Evolutionary conservation across 2,329 filamentous ascomycete genomes (phyloP), one percentile per base, ranked within the genome.

Genomic region (Domatiomyces globalis): DNA sequence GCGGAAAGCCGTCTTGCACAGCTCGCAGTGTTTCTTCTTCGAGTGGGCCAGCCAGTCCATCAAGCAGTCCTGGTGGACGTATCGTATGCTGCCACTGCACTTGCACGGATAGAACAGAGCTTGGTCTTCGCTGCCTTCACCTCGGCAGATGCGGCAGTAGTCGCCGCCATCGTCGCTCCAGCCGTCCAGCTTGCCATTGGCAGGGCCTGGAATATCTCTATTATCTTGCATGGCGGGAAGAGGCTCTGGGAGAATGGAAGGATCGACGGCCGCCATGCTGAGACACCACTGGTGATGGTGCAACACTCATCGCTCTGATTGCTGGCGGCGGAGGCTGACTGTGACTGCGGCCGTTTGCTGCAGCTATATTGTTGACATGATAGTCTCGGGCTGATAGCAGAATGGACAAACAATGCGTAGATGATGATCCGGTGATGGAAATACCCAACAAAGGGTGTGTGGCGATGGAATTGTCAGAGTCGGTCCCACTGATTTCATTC

Each of bases 41-140:
- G 92, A 96, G 68, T 98, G 94, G 48, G 88, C 90, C 19, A 98
- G 76, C 92, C 92, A 98, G 69, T 96, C 89, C 84, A 98, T 95
- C 69, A 98, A 72, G 67, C 92, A 98, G 66, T 94, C 86, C 69
- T 98, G 92, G 67, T 98, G 92, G 55, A 98, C 92, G 63, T 85
- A 95, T 72, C 95, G 95, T 72, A 98, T 98, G 70, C 90, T 96
- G 52, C 92, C 92, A 65, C 87, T 95, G 73, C 92, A 98, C 74
- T 95, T 95, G 81, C 92, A 98, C 5, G 92, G 92, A 65, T 94
- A 92, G 73, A 95, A 98, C 42, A 98, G 77, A 53, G 87, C 88
- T 65, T 96, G 92, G 3, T 85, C 78, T 3, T 76, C 68, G 1
- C 84, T 85, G 51, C 80, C 87, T 68, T 98, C 94, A 49, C 87